These are phyloP conservation scores for Plantago lanceolata DNA, from an alignment of 305 asterid genomes.

Conservation along the genomic window DNA sequence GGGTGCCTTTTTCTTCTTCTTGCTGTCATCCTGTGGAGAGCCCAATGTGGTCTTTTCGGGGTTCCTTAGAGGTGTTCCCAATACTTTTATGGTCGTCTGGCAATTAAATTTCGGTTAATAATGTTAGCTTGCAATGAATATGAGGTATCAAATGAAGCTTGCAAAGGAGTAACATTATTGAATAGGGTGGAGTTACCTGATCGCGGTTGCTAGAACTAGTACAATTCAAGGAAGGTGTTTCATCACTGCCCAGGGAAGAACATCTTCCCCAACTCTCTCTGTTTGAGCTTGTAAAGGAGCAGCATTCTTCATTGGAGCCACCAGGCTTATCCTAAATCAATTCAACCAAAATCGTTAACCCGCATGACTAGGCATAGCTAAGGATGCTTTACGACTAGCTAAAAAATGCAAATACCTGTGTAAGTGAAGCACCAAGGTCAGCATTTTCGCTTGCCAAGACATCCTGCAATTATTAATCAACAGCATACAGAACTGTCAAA, in stretches of 20 bases:
- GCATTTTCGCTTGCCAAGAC: conserved; percentile 45
- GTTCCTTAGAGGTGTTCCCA: conserved; percentile 63
- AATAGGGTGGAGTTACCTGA: conserved; percentile 44
- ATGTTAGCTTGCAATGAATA: conserved; percentile 20
- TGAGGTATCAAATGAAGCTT: not conserved
- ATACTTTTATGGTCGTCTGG: conserved; percentile 72
- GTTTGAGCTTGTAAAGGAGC: conserved; percentile 89
- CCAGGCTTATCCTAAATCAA: conserved; percentile 53
- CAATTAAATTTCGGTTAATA: conserved; percentile 12
- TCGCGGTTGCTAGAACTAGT: conserved; percentile 40
- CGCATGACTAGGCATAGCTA: conserved; percentile 8
- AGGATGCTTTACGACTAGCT: conserved; percentile 18
- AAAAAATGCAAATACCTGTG: conserved; percentile 45
- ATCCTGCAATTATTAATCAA: conserved; percentile 38
- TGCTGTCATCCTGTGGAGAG: conserved; percentile 40
- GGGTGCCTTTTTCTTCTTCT: conserved; percentile 35
- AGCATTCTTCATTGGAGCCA: conserved; percentile 75
- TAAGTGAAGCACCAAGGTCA: conserved; percentile 34
- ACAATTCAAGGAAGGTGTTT: conserved; percentile 46
- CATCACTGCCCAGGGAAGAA: conserved; percentile 91
- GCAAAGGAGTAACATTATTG: not conserved
- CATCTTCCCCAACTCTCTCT: conserved; percentile 99
- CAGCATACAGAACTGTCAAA: conserved; percentile 3
- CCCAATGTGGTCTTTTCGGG: conserved; percentile 33
- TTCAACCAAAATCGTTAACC: conserved; percentile 17